phyloP scores from a whole-genome alignment of 2,329 filamentous ascomycete genomes.

The Emericellopsis atlantica region DNA sequence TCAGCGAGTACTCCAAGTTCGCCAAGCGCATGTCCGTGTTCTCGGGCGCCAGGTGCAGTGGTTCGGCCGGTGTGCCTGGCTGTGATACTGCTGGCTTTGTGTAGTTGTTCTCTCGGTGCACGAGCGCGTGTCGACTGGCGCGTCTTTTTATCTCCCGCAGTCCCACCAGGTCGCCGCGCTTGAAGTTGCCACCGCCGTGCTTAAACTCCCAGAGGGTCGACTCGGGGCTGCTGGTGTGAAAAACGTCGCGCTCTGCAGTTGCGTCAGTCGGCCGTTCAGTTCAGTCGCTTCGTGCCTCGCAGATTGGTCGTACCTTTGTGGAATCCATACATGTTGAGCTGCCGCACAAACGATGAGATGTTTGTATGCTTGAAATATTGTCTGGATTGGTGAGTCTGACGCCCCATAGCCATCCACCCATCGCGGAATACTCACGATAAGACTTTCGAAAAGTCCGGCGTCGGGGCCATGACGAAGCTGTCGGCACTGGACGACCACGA shows the following conservation, averaged over 20 bases:
- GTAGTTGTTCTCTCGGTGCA: slow-evolving; percentile 79
- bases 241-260: slow-evolving; percentile 81
- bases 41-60: slow-evolving; percentile 55
- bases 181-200: slow-evolving; percentile 94
- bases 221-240: slow-evolving; percentile 87
- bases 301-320: slow-evolving; percentile 64
- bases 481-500: slow-evolving; percentile 91
- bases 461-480: slow-evolving; percentile 98
- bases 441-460: slow-evolving; percentile 94
- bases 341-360: slow-evolving; percentile 94
- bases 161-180: slow-evolving; percentile 81
- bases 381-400: slow-evolving; percentile 29
- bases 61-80: slow-evolving; percentile 73
- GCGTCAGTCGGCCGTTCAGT: slow-evolving; percentile 1
- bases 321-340: slow-evolving; percentile 99
- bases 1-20: slow-evolving; percentile 68
- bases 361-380: slow-evolving; percentile 99
- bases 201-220: slow-evolving; percentile 98
- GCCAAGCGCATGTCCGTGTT: slow-evolving; percentile 63
- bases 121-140: slow-evolving; percentile 83
- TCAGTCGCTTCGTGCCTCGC: background rate
- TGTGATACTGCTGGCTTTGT: slow-evolving; percentile 67
- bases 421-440: slow-evolving; percentile 59
- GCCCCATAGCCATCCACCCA: background rate
- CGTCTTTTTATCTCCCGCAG: slow-evolving; percentile 91